Evolutionary conservation across 176 grass and related monocot species (phyloP).

Genomic region (Olyra latifolia): DNA sequence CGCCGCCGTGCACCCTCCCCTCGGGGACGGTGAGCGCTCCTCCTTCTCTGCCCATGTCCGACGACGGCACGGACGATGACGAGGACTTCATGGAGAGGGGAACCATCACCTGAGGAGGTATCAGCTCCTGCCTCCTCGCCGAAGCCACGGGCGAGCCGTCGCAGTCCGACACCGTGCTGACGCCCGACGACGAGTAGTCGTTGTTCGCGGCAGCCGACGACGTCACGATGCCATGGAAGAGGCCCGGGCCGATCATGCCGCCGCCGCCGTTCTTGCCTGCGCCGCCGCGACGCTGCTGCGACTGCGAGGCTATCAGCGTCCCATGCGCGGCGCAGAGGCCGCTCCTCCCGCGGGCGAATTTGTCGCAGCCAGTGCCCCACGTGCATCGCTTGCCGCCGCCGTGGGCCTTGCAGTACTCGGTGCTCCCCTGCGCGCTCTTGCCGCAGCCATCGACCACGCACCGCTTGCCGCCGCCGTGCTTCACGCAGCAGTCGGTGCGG

Average conservation of each 20-base stretch:
- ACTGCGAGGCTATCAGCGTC: conserved; percentile 49
- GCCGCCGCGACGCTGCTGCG: conserved; percentile 14
- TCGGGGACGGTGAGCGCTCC: conserved; percentile 43
- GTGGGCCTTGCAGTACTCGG: conserved; percentile 71
- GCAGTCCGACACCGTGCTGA: conserved; percentile 56
- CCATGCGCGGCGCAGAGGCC: conserved; percentile 72
- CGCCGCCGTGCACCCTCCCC: conserved; percentile 72
- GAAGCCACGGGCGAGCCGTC: conserved; percentile 25
- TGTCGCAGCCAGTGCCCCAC: conserved; percentile 58
- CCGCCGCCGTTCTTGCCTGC: conserved; percentile 4
- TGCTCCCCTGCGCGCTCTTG: conserved; percentile 81
- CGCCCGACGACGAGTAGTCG: conserved; percentile 38
- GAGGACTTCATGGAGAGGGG: conserved; percentile 61
- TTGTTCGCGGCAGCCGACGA: conserved; percentile 28
- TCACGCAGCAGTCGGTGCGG: conserved; percentile 63
- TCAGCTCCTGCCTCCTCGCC: conserved; percentile 42
- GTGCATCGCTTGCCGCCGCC: conserved; percentile 70
- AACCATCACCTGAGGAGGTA: conserved; percentile 71
- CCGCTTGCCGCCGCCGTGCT: conserved; percentile 72
- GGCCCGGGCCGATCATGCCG: conserved; percentile 49
- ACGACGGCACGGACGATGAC: conserved; percentile 2
- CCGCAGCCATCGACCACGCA: conserved; percentile 53
- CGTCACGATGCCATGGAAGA: conserved; percentile 63
- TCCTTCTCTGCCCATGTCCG: conserved; percentile 32
- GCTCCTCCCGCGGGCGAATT: conserved; percentile 68